These are phyloP conservation scores for Rutidosis leptorrhynchoides DNA, from an alignment of 129 eudicot genomes.

Conservation along the genomic window DNA sequence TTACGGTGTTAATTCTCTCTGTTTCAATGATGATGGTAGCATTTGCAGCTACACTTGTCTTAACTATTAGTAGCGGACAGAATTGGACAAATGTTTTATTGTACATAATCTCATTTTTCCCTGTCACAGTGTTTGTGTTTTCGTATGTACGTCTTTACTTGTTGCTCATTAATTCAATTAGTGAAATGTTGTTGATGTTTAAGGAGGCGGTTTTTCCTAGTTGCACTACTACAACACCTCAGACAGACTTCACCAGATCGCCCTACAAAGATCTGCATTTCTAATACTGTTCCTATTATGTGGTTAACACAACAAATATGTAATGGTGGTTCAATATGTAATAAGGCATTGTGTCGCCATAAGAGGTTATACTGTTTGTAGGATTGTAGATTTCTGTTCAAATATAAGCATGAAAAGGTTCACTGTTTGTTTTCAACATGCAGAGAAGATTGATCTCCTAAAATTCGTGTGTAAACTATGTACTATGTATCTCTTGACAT, in stretches of 20 bases:
- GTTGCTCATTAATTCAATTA: conserved; percentile 20
- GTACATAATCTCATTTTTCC: neutral
- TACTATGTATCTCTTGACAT: too few species aligned
- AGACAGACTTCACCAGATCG: neutral
- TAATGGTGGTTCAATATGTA: neutral
- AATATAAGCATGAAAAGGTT: too few species aligned
- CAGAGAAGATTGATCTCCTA: too few species aligned
- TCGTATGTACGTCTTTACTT: conserved; percentile 10
- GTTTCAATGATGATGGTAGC: conserved; percentile 7
- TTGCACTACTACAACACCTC: neutral
- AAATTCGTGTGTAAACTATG: too few species aligned
- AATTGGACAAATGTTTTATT: too few species aligned
- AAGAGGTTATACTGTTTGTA: too few species aligned
- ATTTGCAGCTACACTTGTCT: neutral
- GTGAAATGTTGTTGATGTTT: neutral
- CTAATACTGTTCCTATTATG: neutral
- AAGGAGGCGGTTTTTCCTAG: conserved; percentile 8
- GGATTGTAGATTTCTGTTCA: too few species aligned
- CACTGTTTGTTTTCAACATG: too few species aligned
- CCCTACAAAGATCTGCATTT: neutral
- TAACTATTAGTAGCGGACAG: conserved; percentile 6
- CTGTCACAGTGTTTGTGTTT: neutral
- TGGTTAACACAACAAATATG: neutral
- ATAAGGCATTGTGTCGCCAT: too few species aligned
- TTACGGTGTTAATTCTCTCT: conserved; percentile 21